Conservation (phyloP, 139 green algal species). For the Gonium pectorale region DNA sequence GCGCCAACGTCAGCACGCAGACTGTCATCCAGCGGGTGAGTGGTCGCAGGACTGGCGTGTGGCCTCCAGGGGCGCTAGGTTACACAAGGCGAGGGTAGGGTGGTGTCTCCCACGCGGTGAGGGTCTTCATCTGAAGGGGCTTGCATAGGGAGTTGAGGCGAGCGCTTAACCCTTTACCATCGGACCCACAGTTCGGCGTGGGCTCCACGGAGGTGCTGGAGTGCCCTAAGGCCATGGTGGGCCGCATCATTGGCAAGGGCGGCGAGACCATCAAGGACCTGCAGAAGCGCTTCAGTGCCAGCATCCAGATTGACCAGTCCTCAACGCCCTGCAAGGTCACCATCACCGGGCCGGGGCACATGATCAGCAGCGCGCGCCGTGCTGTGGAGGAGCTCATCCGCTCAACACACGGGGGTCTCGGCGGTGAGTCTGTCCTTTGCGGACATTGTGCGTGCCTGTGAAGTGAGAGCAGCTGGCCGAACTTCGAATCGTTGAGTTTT, state of each 20-base stretch:
- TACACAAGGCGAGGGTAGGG: neutral
- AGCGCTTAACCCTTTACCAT: too few relatives aligned
- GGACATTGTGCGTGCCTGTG: too few relatives aligned
- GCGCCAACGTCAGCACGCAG: constrained; percentile 82
- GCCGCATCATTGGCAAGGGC: constrained; percentile 93
- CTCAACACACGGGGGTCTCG: neutral
- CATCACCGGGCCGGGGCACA: constrained; percentile 77
- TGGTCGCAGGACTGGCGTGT: too few relatives aligned
- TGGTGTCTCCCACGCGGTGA: too few relatives aligned
- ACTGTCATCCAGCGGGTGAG: constrained; percentile 88
- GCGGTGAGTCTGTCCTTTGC: too few relatives aligned
- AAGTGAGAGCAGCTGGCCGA: too few relatives aligned
- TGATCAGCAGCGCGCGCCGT: constrained; percentile 56
- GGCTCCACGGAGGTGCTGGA: constrained; percentile 75
- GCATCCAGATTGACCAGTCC: constrained; percentile 91
- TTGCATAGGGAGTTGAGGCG: too few relatives aligned
- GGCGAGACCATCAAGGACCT: constrained; percentile 96
- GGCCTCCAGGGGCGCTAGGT: too few relatives aligned
- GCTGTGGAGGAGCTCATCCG: constrained; percentile 57
- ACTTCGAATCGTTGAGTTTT: too few relatives aligned
- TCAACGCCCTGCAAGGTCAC: constrained; percentile 87
- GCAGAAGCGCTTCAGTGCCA: constrained; percentile 84
- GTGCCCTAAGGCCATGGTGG: constrained; percentile 92
- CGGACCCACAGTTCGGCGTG: constrained; percentile 64
- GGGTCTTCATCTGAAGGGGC: too few relatives aligned